phyloP scores from a whole-genome alignment of 2,329 filamentous ascomycete genomes.

The Neocatenulostroma microsporum region DNA sequence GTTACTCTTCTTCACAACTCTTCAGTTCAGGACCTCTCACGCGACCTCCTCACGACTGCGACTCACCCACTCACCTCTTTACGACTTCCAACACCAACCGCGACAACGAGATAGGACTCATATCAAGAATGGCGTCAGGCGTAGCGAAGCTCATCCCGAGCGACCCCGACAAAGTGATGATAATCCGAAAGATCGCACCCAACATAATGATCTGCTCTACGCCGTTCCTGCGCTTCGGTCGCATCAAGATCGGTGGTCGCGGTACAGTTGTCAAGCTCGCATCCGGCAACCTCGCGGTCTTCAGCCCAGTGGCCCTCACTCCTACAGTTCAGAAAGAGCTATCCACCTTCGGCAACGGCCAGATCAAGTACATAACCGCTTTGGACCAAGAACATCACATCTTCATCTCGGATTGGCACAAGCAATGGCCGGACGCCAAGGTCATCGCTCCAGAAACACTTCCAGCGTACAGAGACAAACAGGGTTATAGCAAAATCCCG shows the following conservation, averaged over 20 bases:
- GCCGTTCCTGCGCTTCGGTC: conserved; percentile 76
- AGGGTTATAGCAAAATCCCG: conserved; percentile 27
- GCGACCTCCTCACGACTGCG: too few species aligned
- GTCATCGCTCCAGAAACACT: conserved; percentile 78
- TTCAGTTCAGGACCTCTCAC: not conserved
- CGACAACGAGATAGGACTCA: too few species aligned
- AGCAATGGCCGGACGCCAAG: conserved; percentile 67
- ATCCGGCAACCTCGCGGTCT: conserved; percentile 72
- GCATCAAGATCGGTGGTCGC: conserved; percentile 74
- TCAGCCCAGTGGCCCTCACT: conserved; percentile 84
- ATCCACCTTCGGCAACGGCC: conserved; percentile 35
- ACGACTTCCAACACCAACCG: not conserved
- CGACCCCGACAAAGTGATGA: conserved; percentile 79
- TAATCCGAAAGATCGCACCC: conserved; percentile 76
- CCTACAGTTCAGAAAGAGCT: conserved; percentile 58
- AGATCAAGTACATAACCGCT: conserved; percentile 76
- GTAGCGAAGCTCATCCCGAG: conserved; percentile 35
- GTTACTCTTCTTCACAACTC: not conserved
- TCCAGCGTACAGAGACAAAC: conserved; percentile 62
- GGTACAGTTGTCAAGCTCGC: conserved; percentile 77
- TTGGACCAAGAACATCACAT: conserved; percentile 93
- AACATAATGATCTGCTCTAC: conserved; percentile 71
- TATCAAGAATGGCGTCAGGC: conserved; percentile 26
- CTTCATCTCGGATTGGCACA: conserved; percentile 77
- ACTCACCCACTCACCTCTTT: too few species aligned